A percentile compares a stretch with the other conserved stretches of the same genome.
phyloP scores from a whole-genome alignment of 805 yeast genomes.

The Schwanniomyces occidentalis region DNA sequence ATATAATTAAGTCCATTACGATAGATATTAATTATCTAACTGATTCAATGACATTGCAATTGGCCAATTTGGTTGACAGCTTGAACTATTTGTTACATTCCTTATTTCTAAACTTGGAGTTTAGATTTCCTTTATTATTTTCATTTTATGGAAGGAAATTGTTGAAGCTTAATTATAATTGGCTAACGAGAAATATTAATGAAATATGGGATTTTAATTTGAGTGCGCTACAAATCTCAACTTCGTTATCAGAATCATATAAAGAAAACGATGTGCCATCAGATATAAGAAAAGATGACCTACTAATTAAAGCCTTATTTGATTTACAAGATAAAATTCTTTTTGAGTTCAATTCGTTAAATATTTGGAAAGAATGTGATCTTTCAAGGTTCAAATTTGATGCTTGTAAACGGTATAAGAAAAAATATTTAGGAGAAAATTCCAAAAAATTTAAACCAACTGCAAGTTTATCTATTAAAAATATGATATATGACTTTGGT shows the following conservation, averaged over 20 bases:
- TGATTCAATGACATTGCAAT: constrained; percentile 1
- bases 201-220: constrained; percentile 5
- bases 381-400: background rate
- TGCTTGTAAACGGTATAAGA: constrained; percentile 5
- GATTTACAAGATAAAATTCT: constrained; percentile 5
- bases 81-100: constrained; percentile 24
- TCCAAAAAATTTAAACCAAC: background rate
- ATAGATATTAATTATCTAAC: constrained; percentile 4
- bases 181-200: constrained; percentile 10
- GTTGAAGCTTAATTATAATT: constrained; percentile 20
- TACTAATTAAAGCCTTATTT: constrained; percentile 1
- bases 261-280: background rate
- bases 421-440: background rate
- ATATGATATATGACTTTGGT: background rate
- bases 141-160: constrained; percentile 29
- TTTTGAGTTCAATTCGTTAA: constrained; percentile 7
- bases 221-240: too few species aligned
- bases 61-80: constrained; percentile 9
- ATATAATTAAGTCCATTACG: background rate
- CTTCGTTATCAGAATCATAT: too few species aligned
- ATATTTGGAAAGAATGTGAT: constrained; percentile 9
- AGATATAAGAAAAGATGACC: background rate
- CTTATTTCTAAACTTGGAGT: constrained; percentile 27
- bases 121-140: constrained; percentile 28
- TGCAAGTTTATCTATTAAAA: background rate